phyloP scores from a whole-genome alignment of 2,329 filamentous ascomycete genomes.

The Colletotrichum chrysophilum region DNA sequence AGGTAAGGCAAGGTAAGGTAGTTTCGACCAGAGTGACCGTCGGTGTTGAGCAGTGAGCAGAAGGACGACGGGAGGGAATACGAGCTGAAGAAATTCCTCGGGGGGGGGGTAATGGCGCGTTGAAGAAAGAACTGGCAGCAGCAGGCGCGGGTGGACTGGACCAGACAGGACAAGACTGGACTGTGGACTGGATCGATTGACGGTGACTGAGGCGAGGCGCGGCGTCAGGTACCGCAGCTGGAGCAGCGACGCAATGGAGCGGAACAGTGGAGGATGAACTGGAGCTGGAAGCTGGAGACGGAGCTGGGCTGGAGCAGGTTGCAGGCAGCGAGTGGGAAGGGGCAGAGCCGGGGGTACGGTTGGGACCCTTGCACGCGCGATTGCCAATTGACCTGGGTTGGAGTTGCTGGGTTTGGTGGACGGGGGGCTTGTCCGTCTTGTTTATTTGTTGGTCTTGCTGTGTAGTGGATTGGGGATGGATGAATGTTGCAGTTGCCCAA shows the following conservation, averaged over 20 bases:
- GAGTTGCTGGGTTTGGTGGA: not conserved
- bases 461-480: not conserved
- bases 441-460: not conserved
- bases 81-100: slow-evolving; percentile 22
- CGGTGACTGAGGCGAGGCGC: not conserved
- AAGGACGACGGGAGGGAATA: slow-evolving; percentile 12
- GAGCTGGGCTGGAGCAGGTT: not conserved
- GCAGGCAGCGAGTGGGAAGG: not conserved
- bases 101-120: not conserved
- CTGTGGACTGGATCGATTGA: not conserved
- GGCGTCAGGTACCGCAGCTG: not conserved
- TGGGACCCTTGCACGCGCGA: not conserved
- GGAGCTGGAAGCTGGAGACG: not conserved
- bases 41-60: not conserved
- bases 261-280: not conserved
- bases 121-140: not conserved
- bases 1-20: not conserved
- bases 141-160: not conserved
- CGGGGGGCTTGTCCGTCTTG: not conserved
- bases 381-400: not conserved
- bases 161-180: not conserved
- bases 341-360: not conserved
- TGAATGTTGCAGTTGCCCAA: not conserved
- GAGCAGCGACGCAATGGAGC: not conserved
- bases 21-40: not conserved